Conservation (phyloP, 768 basidiomycete species). For the Phaffia tasmanica region DNA sequence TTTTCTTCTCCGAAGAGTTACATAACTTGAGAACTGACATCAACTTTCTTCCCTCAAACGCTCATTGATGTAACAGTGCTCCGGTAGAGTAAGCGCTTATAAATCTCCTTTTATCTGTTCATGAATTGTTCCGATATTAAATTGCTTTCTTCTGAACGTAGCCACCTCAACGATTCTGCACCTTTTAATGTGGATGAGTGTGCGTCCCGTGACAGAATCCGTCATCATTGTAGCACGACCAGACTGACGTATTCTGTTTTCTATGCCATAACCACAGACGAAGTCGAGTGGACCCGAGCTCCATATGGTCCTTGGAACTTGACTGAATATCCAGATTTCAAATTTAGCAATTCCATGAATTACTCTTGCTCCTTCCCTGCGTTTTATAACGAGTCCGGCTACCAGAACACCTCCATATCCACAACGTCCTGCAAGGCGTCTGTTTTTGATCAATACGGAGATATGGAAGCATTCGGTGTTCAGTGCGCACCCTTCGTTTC, state of each 20-base stretch:
- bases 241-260: neutral
- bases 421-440: conserved; percentile 56
- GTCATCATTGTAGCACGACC: neutral
- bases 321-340: conserved; percentile 64
- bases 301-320: conserved; percentile 68
- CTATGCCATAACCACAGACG: neutral
- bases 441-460: conserved; percentile 89
- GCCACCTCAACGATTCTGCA: conserved; percentile 64
- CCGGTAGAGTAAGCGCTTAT: neutral
- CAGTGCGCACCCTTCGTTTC: conserved; percentile 48
- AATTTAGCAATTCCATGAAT: conserved; percentile 45
- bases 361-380: conserved; percentile 59
- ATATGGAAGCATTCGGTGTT: conserved; percentile 96
- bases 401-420: conserved; percentile 44
- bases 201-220: conserved; percentile 16
- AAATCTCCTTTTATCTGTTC: neutral
- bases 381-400: conserved; percentile 71
- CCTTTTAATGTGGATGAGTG: conserved; percentile 72
- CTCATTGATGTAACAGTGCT: neutral
- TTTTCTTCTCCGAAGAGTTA: neutral
- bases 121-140: neutral
- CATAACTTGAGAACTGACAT: neutral
- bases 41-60: neutral
- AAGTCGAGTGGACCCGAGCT: conserved; percentile 21
- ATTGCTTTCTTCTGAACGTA: conserved; percentile 33